Evolutionary conservation across 805 yeast genomes (phyloP).

Genomic region (Pachysolen tannophilus): DNA sequence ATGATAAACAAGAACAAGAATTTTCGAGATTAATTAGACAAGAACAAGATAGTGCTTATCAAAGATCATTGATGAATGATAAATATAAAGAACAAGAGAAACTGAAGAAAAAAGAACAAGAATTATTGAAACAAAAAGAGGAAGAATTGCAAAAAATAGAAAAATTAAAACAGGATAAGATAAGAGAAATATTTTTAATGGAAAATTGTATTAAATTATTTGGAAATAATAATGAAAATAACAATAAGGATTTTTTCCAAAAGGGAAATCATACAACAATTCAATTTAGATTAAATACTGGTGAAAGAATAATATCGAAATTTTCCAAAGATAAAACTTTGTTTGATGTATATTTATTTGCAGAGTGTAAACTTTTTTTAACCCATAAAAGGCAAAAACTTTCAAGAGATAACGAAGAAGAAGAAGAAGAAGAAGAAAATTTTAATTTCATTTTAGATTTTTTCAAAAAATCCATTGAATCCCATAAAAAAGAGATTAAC

Average conservation of each 20-base stretch:
- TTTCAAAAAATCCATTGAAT: constrained; percentile 5
- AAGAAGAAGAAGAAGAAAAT: constrained; percentile 7
- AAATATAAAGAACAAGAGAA: constrained; percentile 41
- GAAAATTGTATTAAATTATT: constrained; percentile 11
- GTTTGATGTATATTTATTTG: constrained; percentile 40
- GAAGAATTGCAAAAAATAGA: too few species aligned
- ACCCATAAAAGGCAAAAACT: too few species aligned
- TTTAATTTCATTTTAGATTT: too few species aligned
- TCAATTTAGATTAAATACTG: constrained; percentile 48
- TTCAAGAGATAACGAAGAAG: neutral
- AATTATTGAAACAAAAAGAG: constrained; percentile 13
- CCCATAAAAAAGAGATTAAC: constrained; percentile 6
- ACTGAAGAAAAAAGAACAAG: constrained; percentile 18
- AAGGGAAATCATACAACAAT: constrained; percentile 31
- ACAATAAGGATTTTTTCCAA: constrained; percentile 8
- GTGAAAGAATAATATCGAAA: constrained; percentile 38
- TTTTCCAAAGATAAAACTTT: constrained; percentile 31
- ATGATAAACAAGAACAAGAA: constrained; percentile 53
- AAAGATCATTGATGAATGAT: constrained; percentile 52
- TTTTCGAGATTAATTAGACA: constrained; percentile 49
- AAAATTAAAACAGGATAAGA: constrained; percentile 10
- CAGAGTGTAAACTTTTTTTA: constrained; percentile 31
- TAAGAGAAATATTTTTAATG: constrained; percentile 17
- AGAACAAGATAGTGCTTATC: constrained; percentile 62
- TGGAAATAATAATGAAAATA: too few species aligned